These are phyloP conservation scores for Penicillium egyptiacum DNA, from an alignment of 495 filamentous ascomycete genomes.

Conservation along the genomic window DNA sequence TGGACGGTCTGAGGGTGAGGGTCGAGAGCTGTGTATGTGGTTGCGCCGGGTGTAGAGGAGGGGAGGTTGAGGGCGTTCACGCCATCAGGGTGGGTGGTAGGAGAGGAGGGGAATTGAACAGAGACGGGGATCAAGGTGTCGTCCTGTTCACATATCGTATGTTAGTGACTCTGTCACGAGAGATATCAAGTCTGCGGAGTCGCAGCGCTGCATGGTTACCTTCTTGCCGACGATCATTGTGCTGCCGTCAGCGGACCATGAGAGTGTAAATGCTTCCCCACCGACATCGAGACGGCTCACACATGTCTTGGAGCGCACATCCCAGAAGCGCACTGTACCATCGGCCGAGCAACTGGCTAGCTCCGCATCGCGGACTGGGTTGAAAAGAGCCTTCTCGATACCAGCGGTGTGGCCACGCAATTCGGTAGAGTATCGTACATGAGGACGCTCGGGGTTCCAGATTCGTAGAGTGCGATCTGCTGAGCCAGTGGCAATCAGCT, in stretches of 20 bases:
- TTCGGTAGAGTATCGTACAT: conserved; percentile 79
- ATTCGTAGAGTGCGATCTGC: conserved; percentile 80
- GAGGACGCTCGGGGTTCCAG: conserved; percentile 86
- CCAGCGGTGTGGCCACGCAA: conserved; percentile 73
- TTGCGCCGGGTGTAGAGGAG: conserved; percentile 20
- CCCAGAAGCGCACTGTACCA: conserved; percentile 89
- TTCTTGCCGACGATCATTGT: conserved; percentile 81
- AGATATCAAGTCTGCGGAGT: neutral
- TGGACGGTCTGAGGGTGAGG: conserved; percentile 69
- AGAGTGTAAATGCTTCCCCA: conserved; percentile 77
- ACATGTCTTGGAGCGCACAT: conserved; percentile 78
- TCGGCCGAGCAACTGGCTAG: conserved; percentile 83
- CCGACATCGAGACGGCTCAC: conserved; percentile 78
- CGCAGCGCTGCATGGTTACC: conserved; percentile 45
- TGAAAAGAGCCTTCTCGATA: conserved; percentile 87
- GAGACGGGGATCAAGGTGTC: conserved; percentile 70
- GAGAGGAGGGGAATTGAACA: conserved; percentile 43
- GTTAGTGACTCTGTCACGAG: neutral
- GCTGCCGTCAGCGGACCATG: conserved; percentile 85
- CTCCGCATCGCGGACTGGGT: conserved; percentile 84
- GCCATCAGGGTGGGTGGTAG: conserved; percentile 28
- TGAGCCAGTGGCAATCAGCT: conserved; percentile 81
- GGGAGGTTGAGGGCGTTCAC: conserved; percentile 12
- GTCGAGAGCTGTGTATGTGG: conserved; percentile 49
- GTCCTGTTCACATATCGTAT: conserved; percentile 45